phyloP scores from a whole-genome alignment of 2,329 filamentous ascomycete species.

The Aspergillus pseudoviridinutans region DNA sequence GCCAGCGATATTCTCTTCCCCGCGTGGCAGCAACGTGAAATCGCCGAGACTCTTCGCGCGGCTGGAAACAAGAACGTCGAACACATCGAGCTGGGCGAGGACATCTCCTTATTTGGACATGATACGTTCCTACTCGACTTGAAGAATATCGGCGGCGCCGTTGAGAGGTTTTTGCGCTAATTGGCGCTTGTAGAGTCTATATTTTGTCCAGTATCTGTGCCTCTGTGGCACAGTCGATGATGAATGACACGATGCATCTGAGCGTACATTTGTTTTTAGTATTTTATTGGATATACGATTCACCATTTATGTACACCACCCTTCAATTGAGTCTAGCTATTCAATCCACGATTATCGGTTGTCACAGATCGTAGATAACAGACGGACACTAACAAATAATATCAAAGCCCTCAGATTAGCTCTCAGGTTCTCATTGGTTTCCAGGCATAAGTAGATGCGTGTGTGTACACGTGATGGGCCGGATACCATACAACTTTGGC shows the following conservation, averaged over 20 bases:
- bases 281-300: not conserved
- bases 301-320: not conserved
- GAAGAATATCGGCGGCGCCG: slow-evolving; percentile 81
- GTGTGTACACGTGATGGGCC: slow-evolving; percentile 16
- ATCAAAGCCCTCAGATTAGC: slow-evolving; percentile 41
- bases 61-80: slow-evolving; percentile 77
- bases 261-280: not conserved
- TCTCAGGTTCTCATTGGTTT: slow-evolving; percentile 44
- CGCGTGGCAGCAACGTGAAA: slow-evolving; percentile 94
- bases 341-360: not conserved
- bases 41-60: slow-evolving; percentile 75
- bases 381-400: not conserved
- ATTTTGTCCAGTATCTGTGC: not conserved
- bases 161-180: slow-evolving; percentile 73
- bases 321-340: not conserved
- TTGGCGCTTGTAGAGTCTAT: not conserved
- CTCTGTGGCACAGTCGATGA: not conserved
- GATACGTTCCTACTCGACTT: slow-evolving; percentile 94
- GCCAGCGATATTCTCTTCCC: slow-evolving; percentile 96
- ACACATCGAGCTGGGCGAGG: slow-evolving; percentile 88
- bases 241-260: slow-evolving; percentile 7
- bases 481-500: slow-evolving; percentile 47
- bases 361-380: not conserved
- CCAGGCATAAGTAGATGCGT: slow-evolving; percentile 25
- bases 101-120: slow-evolving; percentile 91